Conservation (phyloP, 345 rosid species). For the Kernera saxatilis region DNA sequence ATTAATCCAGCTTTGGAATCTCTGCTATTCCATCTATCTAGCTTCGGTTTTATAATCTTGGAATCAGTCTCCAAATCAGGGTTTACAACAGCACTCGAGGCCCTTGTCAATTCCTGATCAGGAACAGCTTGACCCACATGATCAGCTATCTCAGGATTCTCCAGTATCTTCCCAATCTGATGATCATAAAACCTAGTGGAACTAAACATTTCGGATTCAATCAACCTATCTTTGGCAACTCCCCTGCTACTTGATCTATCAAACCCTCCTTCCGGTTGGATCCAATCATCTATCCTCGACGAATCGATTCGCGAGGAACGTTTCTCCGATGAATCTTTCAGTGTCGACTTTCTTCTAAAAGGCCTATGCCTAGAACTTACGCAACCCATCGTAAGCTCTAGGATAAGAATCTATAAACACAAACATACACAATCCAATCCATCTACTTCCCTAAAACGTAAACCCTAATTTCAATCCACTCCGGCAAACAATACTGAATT, state of each 20-base stretch:
- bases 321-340: conserved; percentile 46
- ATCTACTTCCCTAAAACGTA: background rate
- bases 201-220: conserved; percentile 8
- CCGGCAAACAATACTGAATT: background rate
- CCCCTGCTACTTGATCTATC: conserved; percentile 2
- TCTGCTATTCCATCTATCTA: conserved; percentile 35
- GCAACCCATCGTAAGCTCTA: conserved; percentile 62
- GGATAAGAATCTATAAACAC: background rate
- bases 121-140: conserved; percentile 8
- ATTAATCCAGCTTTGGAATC: conserved; percentile 47
- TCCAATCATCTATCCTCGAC: conserved; percentile 48
- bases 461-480: background rate
- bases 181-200: conserved; percentile 9
- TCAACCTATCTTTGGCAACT: conserved; percentile 10
- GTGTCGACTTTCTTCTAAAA: conserved; percentile 30
- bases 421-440: background rate
- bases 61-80: conserved; percentile 31
- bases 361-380: conserved; percentile 50
- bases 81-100: background rate
- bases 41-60: conserved; percentile 48
- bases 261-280: conserved; percentile 24
- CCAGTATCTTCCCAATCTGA: conserved; percentile 17
- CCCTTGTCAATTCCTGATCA: background rate
- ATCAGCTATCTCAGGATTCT: background rate
- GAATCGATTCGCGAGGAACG: conserved; percentile 50